These are phyloP conservation scores for Penicillium odoratum DNA, from an alignment of 495 filamentous ascomycete species.

Conservation along the genomic window DNA sequence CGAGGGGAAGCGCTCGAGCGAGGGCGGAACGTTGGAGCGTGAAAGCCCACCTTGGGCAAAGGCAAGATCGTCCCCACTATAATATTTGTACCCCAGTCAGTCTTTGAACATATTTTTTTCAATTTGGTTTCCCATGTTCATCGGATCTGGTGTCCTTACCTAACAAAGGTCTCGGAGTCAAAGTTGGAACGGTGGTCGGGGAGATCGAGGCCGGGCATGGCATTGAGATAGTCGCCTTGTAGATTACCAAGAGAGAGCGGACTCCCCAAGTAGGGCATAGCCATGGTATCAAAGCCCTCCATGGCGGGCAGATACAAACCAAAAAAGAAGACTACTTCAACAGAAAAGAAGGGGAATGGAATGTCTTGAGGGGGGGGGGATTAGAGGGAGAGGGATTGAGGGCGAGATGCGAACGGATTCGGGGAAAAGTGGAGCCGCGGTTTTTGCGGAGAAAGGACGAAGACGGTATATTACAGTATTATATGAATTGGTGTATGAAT, in stretches of 20 bases:
- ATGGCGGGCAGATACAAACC: conserved; percentile 41
- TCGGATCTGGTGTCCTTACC: conserved; percentile 32
- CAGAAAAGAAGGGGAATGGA: conserved; percentile 18
- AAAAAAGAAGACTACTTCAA: conserved; percentile 5
- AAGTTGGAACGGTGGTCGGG: conserved; percentile 58
- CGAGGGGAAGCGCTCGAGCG: conserved; percentile 42
- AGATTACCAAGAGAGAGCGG: conserved; percentile 54
- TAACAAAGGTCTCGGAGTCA: conserved; percentile 59
- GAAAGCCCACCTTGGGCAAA: conserved; percentile 39
- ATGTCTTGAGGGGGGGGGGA: conserved; percentile 14
- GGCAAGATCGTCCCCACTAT: conserved; percentile 40
- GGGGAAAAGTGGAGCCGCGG: conserved; percentile 37
- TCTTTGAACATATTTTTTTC: not conserved
- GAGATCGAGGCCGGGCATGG: conserved; percentile 54
- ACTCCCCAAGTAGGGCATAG: conserved; percentile 60
- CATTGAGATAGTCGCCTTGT: conserved; percentile 53
- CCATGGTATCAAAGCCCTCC: conserved; percentile 65
- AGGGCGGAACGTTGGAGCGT: conserved; percentile 12
- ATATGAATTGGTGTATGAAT: no score
- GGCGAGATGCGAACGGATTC: conserved; percentile 27
- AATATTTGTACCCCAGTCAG: not conserved
- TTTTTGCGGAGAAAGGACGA: conserved; percentile 34
- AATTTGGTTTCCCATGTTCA: not conserved
- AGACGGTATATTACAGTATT: conserved; percentile 8
- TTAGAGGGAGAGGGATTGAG: not conserved